Evolutionary conservation across 2,329 filamentous ascomycete genomes (phyloP).

Genomic region (Nigrograna mackinnonii): DNA sequence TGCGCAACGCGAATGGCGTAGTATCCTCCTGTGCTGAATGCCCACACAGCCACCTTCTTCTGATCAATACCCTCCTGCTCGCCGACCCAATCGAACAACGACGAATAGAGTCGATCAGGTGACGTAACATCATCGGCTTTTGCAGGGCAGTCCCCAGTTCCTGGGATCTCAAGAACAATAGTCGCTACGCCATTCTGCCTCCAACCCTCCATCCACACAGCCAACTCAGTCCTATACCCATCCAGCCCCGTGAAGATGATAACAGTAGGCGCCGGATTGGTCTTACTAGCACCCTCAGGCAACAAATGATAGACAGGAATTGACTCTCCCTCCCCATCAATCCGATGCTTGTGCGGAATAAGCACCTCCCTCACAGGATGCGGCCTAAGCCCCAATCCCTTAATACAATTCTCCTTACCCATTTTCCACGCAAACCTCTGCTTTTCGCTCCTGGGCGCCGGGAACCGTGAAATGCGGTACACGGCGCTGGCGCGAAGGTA

Average conservation of each 20-base stretch:
- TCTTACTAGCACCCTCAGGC: constrained; percentile 50
- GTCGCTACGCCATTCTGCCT: constrained; percentile 53
- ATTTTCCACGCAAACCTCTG: constrained; percentile 67
- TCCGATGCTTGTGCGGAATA: constrained; percentile 61
- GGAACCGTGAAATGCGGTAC: constrained; percentile 75
- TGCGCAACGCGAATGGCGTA: constrained; percentile 62
- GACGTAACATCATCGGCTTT: constrained; percentile 48
- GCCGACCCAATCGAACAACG: constrained; percentile 59
- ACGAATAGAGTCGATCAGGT: constrained; percentile 58
- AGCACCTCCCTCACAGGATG: constrained; percentile 65
- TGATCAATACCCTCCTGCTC: constrained; percentile 52
- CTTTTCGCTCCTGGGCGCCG: constrained; percentile 51
- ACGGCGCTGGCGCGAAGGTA: constrained; percentile 63
- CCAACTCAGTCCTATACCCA: constrained; percentile 61
- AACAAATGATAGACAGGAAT: constrained; percentile 70
- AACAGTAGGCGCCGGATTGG: constrained; percentile 54
- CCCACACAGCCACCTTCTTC: constrained; percentile 56
- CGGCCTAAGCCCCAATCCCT: constrained; percentile 49
- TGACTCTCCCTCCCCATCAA: constrained; percentile 53
- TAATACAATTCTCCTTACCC: constrained; percentile 67
- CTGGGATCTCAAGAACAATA: constrained; percentile 60
- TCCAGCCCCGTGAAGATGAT: constrained; percentile 63
- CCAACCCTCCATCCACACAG: constrained; percentile 56
- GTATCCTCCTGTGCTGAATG: constrained; percentile 62
- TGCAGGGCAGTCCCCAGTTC: constrained; percentile 61